A percentile compares a stretch with the other conserved stretches of the same genome.
Conservation (phyloP, 768 basidiomycete genomes). For the Kwoniella sp. region DNA sequence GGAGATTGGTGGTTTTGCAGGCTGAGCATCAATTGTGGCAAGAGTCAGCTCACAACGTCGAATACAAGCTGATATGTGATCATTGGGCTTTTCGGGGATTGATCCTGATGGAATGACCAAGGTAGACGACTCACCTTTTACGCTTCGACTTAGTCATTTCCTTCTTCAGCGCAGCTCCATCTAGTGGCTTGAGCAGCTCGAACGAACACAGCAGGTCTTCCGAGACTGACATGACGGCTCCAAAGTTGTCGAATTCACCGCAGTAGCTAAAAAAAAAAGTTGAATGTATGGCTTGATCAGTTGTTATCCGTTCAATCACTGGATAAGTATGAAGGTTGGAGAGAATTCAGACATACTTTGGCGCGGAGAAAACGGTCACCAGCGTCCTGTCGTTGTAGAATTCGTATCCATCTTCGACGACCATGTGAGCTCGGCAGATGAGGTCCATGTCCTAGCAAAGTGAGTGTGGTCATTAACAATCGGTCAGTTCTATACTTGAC, state of each 20-base stretch:
- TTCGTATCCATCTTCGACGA: constrained; percentile 94
- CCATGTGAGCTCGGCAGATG: constrained; percentile 99
- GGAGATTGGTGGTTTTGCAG: constrained; percentile 57
- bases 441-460: constrained; percentile 80
- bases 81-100: too few relatives aligned
- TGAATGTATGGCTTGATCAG: neutral
- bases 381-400: constrained; percentile 99
- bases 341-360: constrained; percentile 70
- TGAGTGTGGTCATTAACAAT: too few relatives aligned
- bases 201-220: constrained; percentile 97
- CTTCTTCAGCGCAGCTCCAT: constrained; percentile 89
- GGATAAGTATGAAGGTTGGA: neutral
- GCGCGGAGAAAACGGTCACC: constrained; percentile 98
- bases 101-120: too few relatives aligned
- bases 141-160: constrained; percentile 99
- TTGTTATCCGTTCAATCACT: neutral
- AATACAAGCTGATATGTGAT: neutral
- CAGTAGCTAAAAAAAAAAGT: constrained; percentile 51
- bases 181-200: constrained; percentile 91
- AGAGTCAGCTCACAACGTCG: neutral
- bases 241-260: constrained; percentile 56
- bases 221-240: constrained; percentile 72
- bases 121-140: constrained; percentile 76
- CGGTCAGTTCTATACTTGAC: too few relatives aligned
- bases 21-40: constrained; percentile 26